Conservation (phyloP, 768 basidiomycete genomes). For the Multifurca ochricompacta region DNA sequence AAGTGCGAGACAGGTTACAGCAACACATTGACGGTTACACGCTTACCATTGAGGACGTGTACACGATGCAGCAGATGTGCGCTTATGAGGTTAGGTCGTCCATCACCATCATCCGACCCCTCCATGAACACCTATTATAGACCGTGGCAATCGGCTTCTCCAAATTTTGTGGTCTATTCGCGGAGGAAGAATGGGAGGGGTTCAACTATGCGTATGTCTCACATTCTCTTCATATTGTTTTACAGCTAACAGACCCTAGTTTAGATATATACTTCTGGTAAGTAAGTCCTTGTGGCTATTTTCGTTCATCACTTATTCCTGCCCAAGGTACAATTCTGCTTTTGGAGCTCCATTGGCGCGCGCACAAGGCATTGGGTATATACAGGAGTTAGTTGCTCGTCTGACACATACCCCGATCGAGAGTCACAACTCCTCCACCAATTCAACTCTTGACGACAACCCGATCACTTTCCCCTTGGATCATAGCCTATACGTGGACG, state of each 20-base stretch:
- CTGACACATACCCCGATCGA: conserved; percentile 68
- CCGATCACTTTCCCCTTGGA: conserved; percentile 61
- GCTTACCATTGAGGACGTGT: conserved; percentile 60
- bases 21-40: conserved; percentile 51
- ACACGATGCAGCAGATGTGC: conserved; percentile 74
- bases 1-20: conserved; percentile 55
- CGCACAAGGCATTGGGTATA: conserved; percentile 68
- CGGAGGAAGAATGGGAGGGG: conserved; percentile 87
- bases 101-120: background rate
- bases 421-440: conserved; percentile 74
- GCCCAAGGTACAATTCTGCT: conserved; percentile 53
- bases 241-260: conserved; percentile 27
- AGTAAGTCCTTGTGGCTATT: conserved; percentile 27
- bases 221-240: conserved; percentile 36
- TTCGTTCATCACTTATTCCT: background rate
- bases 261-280: conserved; percentile 62
- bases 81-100: conserved; percentile 62
- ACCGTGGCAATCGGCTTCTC: conserved; percentile 90
- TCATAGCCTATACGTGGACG: conserved; percentile 76
- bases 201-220: conserved; percentile 68
- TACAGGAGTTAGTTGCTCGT: conserved; percentile 78
- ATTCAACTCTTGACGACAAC: conserved; percentile 69
- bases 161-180: conserved; percentile 86
- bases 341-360: conserved; percentile 79
- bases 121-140: conserved; percentile 29